Evolutionary conservation across 2,329 filamentous ascomycete species (phyloP).

Genomic region (Metarhizium rileyi): DNA sequence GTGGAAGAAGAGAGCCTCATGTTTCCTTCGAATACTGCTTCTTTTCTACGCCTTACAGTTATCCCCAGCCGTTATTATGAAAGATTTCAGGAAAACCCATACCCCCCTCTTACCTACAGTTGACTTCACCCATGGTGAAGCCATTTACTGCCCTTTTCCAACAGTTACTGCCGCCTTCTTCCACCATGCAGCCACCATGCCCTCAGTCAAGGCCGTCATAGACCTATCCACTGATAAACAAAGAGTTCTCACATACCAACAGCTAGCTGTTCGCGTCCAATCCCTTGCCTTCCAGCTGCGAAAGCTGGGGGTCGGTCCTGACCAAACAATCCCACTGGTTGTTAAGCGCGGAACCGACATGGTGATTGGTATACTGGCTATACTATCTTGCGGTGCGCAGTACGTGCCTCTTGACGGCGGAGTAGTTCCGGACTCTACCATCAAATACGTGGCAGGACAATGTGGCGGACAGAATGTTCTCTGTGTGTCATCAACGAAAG

Average conservation of each 20-base stretch:
- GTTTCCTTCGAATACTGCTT: slow-evolving; percentile 1
- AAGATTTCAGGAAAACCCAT: slow-evolving; percentile 6
- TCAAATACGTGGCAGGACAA: slow-evolving; percentile 39
- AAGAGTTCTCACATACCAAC: slow-evolving; percentile 32
- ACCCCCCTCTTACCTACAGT: slow-evolving; percentile 2
- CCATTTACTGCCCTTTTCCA: slow-evolving; percentile 22
- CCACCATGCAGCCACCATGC: slow-evolving; percentile 25
- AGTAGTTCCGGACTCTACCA: slow-evolving; percentile 36
- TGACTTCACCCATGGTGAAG: slow-evolving; percentile 9
- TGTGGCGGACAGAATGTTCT: slow-evolving; percentile 34
- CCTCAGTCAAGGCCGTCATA: slow-evolving; percentile 29
- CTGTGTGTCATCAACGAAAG: slow-evolving; percentile 32
- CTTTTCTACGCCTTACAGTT: slow-evolving; percentile 2
- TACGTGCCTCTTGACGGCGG: slow-evolving; percentile 51
- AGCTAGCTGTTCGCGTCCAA: slow-evolving; percentile 33
- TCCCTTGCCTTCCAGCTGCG: slow-evolving; percentile 30
- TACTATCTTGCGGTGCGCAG: slow-evolving; percentile 47
- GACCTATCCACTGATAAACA: slow-evolving; percentile 18
- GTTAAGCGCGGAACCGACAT: slow-evolving; percentile 45
- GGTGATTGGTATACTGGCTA: slow-evolving; percentile 45
- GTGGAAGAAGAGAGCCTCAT: slow-evolving; percentile 1
- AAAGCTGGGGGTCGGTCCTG: slow-evolving; percentile 28
- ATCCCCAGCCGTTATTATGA: slow-evolving; percentile 7
- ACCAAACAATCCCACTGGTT: slow-evolving; percentile 44
- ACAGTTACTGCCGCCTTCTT: slow-evolving; percentile 30